These are phyloP conservation scores for Colletotrichum falcatum DNA, from an alignment of 2,329 filamentous ascomycete genomes.

Conservation along the genomic window DNA sequence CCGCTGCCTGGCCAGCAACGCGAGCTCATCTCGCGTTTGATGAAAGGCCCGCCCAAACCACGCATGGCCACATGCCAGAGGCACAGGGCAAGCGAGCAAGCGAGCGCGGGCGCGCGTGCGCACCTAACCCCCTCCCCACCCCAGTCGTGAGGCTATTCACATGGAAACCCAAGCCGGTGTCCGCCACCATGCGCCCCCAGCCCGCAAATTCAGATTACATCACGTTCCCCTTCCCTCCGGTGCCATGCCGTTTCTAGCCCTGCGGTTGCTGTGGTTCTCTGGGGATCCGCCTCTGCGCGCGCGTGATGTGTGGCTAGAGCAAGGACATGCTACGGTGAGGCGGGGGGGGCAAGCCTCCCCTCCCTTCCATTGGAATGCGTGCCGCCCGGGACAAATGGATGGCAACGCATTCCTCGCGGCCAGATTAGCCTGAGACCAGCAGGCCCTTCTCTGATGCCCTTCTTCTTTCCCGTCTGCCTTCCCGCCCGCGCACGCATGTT, in stretches of 20 bases:
- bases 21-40: constrained; percentile 26
- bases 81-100: too few relatives aligned
- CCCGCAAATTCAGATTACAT: constrained; percentile 32
- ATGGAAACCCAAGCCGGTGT: not conserved
- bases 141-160: constrained; percentile 34
- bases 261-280: not conserved
- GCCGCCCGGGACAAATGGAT: constrained; percentile 24
- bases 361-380: constrained; percentile 38
- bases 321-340: not conserved
- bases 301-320: not conserved
- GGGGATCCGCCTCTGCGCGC: not conserved
- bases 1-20: constrained; percentile 14
- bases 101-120: too few relatives aligned
- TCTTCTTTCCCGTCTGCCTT: not conserved
- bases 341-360: not conserved
- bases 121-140: not conserved
- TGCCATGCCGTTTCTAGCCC: not conserved
- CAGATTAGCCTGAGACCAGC: constrained; percentile 37
- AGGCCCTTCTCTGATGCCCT: not conserved
- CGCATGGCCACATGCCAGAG: constrained; percentile 9
- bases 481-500: too few relatives aligned
- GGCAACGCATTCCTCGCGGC: constrained; percentile 29
- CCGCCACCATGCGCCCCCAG: constrained; percentile 25
- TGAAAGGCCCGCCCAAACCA: not conserved
- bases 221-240: constrained; percentile 25